These are phyloP conservation scores for Linum lewisii DNA, from an alignment of 345 rosid genomes.

Conservation along the genomic window DNA sequence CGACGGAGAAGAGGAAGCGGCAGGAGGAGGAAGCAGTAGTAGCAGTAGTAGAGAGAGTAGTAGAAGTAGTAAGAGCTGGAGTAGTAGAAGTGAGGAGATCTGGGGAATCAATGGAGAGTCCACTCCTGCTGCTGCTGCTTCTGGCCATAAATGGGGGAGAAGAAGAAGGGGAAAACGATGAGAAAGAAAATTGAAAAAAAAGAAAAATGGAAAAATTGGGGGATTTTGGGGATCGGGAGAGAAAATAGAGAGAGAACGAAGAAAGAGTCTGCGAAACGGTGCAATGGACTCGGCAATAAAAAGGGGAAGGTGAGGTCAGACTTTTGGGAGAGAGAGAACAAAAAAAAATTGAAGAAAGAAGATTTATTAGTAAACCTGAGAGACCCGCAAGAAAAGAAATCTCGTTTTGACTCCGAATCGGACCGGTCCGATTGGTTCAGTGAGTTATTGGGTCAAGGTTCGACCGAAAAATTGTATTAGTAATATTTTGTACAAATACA, in stretches of 20 bases:
- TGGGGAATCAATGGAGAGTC: constrained; percentile 51
- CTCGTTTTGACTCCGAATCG: not conserved
- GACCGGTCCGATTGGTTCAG: too few species aligned
- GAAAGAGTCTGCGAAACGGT: constrained; percentile 22
- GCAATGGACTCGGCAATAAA: constrained; percentile 70
- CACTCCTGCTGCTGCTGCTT: constrained; percentile 19
- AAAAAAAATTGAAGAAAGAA: constrained; percentile 4
- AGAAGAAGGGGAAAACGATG: constrained; percentile 17
- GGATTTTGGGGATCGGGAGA: not conserved
- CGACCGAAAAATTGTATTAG: too few species aligned
- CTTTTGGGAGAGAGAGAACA: constrained; percentile 32
- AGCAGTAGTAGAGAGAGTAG: constrained; percentile 13
- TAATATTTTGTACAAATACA: too few species aligned
- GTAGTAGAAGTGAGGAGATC: constrained; percentile 18
- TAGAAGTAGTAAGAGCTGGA: not conserved
- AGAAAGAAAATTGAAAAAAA: constrained; percentile 1
- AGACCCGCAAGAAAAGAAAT: not conserved
- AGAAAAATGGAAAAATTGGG: not conserved
- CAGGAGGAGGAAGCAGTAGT: constrained; percentile 38
- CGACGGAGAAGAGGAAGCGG: not conserved
- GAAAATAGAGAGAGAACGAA: constrained; percentile 1
- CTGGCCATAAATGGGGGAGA: constrained; percentile 48
- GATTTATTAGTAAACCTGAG: not conserved
- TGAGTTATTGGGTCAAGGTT: too few species aligned
- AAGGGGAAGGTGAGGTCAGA: constrained; percentile 21